Evolutionary conservation across 2,329 filamentous ascomycete genomes (phyloP).

Genomic region (Alternaria sp.): DNA sequence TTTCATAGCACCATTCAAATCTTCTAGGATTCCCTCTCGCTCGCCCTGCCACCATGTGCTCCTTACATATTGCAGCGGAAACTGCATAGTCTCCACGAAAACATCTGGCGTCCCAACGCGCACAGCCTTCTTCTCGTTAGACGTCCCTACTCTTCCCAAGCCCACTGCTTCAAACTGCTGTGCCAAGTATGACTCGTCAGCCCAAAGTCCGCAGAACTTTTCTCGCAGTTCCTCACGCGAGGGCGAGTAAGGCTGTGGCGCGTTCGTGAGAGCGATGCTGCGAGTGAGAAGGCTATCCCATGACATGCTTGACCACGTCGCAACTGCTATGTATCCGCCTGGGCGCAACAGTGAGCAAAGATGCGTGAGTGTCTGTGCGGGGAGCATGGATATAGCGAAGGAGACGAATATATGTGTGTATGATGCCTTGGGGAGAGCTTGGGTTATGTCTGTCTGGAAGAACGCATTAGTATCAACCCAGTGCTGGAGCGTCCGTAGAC

Average conservation of each 20-base stretch:
- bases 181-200: constrained; percentile 10
- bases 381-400: constrained; percentile 28
- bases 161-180: constrained; percentile 21
- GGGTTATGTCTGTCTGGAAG: constrained; percentile 5
- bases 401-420: constrained; percentile 34
- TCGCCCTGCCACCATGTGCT: constrained; percentile 22
- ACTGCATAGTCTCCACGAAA: constrained; percentile 22
- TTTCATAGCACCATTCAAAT: constrained; percentile 13
- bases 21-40: constrained; percentile 15
- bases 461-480: not conserved
- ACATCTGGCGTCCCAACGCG: constrained; percentile 20
- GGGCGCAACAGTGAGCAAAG: constrained; percentile 12
- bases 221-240: constrained; percentile 8
- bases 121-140: constrained; percentile 6
- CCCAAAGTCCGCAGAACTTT: constrained; percentile 18
- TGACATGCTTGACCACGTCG: constrained; percentile 24
- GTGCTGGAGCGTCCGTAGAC: not conserved
- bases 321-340: constrained; percentile 29
- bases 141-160: constrained; percentile 19
- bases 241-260: constrained; percentile 8
- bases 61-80: constrained; percentile 23
- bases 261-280: constrained; percentile 10
- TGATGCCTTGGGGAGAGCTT: constrained; percentile 9
- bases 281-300: constrained; percentile 18
- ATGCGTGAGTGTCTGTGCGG: constrained; percentile 9